Base-by-base conservation (phyloP, 179 eudicot species). In the Nepenthes alata region DNA sequence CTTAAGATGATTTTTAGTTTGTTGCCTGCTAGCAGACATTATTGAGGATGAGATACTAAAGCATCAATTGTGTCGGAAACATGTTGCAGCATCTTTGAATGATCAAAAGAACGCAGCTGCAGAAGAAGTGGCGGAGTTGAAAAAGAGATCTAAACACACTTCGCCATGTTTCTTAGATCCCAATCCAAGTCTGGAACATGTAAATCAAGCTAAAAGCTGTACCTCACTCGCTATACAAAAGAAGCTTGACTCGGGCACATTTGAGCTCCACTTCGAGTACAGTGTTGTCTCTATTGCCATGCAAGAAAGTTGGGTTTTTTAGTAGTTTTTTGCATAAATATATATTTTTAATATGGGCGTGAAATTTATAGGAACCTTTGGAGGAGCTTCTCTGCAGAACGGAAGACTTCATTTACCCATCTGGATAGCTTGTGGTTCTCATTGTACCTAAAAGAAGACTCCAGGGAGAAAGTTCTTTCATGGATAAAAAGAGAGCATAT, bases 351-450 rank as follows among this genome's bases (percentile, higher is more conserved):
- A 65, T 47, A 25, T 25, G 25, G 25, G 15, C 37, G 39, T 47
- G 60, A 49, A 9, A 34, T 56, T 37, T 59, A 35, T 69, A 86
- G 88, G 79, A 73, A 70, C 34, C 47, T 86, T 13, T 82, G 90
- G 96, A 62, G 37, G 45, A 73, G 60, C 53, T 69, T 77, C 36
- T 64, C 90, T 1, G 83, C 79, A 65, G 87, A 77, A 60, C 84
- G 70, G 70, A 76, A 60, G 64, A 61, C 66, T 37, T 65, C 73
- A 51, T 74, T 80, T 67, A 55, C 79, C 51, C 70, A 67, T 68
- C 61, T 88, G 49, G 86, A 82, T 56, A 73, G 81, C 66, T 55
- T 84, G 66, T 81, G 84, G 85, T 88, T 74, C 56, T 11, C 61
- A 34, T 50, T 78, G 67, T 88, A 86, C 73, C 41, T 60, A 2